A percentile compares a stretch with the other conserved stretches of the same genome.
Evolutionary conservation across 2,329 filamentous ascomycete species (phyloP).

Genomic region (Fusarium gaditjirri): DNA sequence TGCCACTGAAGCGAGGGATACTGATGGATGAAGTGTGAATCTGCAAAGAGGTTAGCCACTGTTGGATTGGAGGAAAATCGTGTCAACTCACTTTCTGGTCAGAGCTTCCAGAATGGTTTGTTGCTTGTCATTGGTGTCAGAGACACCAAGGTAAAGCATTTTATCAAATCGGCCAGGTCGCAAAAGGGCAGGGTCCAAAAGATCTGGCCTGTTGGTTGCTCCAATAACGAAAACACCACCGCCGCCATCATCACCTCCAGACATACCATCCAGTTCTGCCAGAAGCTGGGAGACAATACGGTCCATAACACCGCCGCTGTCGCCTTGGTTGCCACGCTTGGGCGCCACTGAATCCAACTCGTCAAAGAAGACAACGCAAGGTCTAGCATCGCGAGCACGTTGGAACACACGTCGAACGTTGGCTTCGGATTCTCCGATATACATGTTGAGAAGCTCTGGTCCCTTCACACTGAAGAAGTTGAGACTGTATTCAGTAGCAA

Average conservation of each 20-base stretch:
- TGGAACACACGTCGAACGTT: constrained; percentile 92
- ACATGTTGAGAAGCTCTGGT: constrained; percentile 93
- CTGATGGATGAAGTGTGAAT: constrained; percentile 83
- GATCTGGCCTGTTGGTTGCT: constrained; percentile 92
- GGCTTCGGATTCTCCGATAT: constrained; percentile 93
- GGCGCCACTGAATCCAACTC: constrained; percentile 94
- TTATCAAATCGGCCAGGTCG: constrained; percentile 96
- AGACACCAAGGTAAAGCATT: constrained; percentile 97
- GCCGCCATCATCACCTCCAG: constrained; percentile 84
- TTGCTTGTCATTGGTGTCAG: constrained; percentile 97
- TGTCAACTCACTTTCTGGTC: constrained; percentile 81
- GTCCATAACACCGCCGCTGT: constrained; percentile 98
- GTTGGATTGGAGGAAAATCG: background rate
- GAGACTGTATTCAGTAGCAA: constrained; percentile 91
- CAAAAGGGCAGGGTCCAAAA: constrained; percentile 89
- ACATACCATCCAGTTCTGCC: constrained; percentile 98
- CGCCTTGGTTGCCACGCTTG: constrained; percentile 95
- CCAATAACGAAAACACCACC: constrained; percentile 97
- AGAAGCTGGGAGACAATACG: constrained; percentile 94
- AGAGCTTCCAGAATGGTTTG: constrained; percentile 92
- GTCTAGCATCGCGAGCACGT: constrained; percentile 83
- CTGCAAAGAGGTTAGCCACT: constrained; percentile 55
- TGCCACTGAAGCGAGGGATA: constrained; percentile 81
- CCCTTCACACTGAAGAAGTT: constrained; percentile 97
- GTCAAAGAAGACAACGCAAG: constrained; percentile 94